These are phyloP conservation scores for Zychaea mexicana DNA, from an alignment of 371 early-diverging fungal species.

Conservation along the genomic window DNA sequence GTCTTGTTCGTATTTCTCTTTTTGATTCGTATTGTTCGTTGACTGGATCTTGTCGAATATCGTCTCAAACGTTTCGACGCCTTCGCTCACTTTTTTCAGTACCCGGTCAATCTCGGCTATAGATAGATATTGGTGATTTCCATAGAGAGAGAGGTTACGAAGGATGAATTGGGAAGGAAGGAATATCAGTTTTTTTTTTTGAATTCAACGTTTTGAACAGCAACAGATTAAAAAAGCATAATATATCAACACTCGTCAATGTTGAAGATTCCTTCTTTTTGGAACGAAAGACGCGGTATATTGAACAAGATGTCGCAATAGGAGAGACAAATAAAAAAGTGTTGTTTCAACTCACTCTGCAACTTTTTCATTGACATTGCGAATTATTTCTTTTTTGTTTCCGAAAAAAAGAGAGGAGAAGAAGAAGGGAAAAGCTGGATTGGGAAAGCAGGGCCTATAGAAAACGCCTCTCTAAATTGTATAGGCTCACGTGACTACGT, in stretches of 20 bases:
- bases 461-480: no score
- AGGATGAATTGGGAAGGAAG: no score
- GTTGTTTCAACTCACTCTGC: constrained; percentile 29
- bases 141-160: background rate
- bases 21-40: constrained; percentile 83
- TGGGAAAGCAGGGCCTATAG: no score
- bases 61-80: constrained; percentile 92
- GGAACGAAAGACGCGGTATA: no score
- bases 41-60: constrained; percentile 88
- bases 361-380: constrained; percentile 42
- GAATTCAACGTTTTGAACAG: no score
- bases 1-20: constrained; percentile 95
- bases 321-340: background rate
- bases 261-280: no score
- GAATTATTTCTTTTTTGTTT: background rate
- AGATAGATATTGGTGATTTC: background rate
- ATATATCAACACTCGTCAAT: background rate
- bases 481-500: no score
- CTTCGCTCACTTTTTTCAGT: constrained; percentile 94
- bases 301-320: background rate
- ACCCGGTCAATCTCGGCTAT: constrained; percentile 91
- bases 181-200: no score
- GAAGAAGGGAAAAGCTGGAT: no score
- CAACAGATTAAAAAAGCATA: no score
- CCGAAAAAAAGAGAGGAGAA: background rate